Evolutionary conservation across 345 rosid genomes (phyloP).

Genomic region (Rubroshorea leprosula): DNA sequence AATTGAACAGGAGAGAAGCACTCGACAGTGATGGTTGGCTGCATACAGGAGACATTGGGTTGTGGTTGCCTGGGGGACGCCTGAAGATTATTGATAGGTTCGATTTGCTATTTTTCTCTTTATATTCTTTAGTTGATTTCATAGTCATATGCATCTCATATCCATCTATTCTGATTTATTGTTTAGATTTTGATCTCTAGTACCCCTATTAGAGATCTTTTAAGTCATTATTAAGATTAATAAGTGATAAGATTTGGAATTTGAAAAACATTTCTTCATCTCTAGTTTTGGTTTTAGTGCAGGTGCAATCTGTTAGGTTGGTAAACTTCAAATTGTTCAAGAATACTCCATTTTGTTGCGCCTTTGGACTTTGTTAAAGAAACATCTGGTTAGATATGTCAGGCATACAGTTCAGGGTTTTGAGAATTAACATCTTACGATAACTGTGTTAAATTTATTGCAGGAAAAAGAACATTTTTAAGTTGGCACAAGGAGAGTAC

Average conservation of each 20-base stretch:
- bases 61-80: conserved; percentile 88
- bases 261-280: too few species aligned
- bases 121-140: neutral
- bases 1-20: conserved; percentile 66
- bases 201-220: too few species aligned
- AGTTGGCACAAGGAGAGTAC: conserved; percentile 96
- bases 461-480: conserved; percentile 83
- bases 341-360: too few species aligned
- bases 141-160: neutral
- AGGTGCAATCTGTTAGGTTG: too few species aligned
- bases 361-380: neutral
- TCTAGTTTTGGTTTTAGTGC: too few species aligned
- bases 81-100: conserved; percentile 93
- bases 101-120: conserved; percentile 12
- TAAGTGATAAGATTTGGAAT: neutral
- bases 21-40: conserved; percentile 84
- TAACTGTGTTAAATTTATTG: conserved; percentile 6
- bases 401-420: neutral
- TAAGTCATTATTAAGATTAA: too few species aligned
- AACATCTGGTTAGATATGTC: neutral
- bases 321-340: too few species aligned
- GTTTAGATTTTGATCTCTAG: neutral
- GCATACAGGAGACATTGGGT: conserved; percentile 89
- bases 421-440: neutral
- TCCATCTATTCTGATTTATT: too few species aligned